Conservation (phyloP, 2,329 filamentous ascomycete genomes). For the Escovopsis sp. region DNA sequence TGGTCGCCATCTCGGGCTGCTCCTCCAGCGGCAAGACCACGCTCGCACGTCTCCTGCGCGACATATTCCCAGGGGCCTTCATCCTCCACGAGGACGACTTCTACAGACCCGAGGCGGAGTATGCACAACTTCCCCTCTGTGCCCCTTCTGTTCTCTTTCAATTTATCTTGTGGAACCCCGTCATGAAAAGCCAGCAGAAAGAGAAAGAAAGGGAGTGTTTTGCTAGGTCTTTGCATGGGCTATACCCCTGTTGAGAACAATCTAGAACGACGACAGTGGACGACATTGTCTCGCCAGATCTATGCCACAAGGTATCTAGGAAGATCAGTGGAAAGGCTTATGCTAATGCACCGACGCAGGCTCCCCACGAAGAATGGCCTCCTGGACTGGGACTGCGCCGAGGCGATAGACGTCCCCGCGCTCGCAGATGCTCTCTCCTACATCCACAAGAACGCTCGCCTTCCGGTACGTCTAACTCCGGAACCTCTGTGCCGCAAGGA, state of each 20-base stretch:
- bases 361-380: conserved; percentile 44
- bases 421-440: conserved; percentile 54
- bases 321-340: no score
- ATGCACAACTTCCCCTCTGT: conserved; percentile 13
- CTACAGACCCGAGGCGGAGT: conserved; percentile 67
- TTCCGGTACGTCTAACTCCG: conserved; percentile 37
- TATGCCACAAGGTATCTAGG: no score
- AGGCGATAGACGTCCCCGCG: conserved; percentile 55
- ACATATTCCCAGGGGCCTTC: conserved; percentile 63
- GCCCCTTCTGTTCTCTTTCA: neutral
- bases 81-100: conserved; percentile 96
- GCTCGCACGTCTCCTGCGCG: conserved; percentile 66
- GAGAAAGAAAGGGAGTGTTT: no score
- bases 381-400: conserved; percentile 84
- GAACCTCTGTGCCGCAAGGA: neutral
- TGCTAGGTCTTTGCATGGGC: no score
- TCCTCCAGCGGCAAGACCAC: conserved; percentile 95
- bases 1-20: conserved; percentile 75
- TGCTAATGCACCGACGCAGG: conserved; percentile 19
- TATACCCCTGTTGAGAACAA: no score
- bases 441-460: conserved; percentile 51
- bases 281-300: no score
- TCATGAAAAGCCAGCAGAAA: no score
- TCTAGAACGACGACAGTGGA: no score
- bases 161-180: neutral